phyloP scores from a whole-genome alignment of 169 alveolate genomes.

The Babesia gibsoni region DNA sequence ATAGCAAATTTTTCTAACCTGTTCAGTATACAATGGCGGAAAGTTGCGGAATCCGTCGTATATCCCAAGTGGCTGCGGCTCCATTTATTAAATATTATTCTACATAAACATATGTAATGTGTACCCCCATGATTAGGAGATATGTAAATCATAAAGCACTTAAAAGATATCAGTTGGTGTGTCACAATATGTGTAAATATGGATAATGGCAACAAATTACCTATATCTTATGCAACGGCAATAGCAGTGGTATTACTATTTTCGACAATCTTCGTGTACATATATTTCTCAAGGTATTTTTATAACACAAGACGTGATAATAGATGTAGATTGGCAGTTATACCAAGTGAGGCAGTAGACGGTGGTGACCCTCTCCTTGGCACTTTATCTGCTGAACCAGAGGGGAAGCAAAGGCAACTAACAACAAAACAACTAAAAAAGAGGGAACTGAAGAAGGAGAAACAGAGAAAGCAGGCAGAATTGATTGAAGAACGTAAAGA shows the following conservation, averaged over 20 bases:
- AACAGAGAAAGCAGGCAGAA: conserved; percentile 15
- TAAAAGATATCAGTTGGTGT: too few relatives aligned
- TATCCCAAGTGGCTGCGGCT: too few relatives aligned
- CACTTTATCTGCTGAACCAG: conserved; percentile 24
- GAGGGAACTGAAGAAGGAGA: conserved; percentile 50
- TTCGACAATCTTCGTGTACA: background rate
- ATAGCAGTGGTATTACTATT: background rate
- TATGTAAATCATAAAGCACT: too few relatives aligned
- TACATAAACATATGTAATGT: too few relatives aligned
- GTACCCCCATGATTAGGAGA: too few relatives aligned
- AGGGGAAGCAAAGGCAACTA: conserved; percentile 1
- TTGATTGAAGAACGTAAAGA: conserved; percentile 56
- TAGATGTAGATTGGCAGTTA: background rate
- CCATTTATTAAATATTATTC: too few relatives aligned
- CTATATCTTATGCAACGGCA: conserved; percentile 1
- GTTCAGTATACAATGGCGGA: conserved; percentile 67
- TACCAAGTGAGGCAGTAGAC: background rate
- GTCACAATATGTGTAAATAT: background rate
- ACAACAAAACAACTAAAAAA: conserved; percentile 56
- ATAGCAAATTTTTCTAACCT: background rate
- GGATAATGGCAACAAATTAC: background rate
- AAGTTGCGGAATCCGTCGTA: conserved; percentile 24
- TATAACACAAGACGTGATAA: background rate
- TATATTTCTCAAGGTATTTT: background rate
- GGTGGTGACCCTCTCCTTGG: background rate